Base-by-base conservation (phyloP, 208 protist genomes). In the Crithidia bombi region DNA sequence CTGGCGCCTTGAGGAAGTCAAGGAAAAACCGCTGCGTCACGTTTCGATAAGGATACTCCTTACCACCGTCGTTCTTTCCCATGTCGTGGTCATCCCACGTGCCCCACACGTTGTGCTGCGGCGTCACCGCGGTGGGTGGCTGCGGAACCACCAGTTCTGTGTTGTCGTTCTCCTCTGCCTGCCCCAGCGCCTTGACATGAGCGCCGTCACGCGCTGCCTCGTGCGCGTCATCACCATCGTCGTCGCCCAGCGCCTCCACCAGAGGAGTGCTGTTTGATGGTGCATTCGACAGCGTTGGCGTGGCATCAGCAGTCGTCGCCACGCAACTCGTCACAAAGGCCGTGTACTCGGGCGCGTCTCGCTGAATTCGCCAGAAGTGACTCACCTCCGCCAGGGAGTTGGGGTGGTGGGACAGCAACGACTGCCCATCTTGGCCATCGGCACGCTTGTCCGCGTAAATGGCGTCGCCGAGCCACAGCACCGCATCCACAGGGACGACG, bases 11-110 rank as follows among this genome's bases (percentile, higher is more conserved):
- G 15, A 97, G 66, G 65, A 97, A 97, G 63, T 95, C 81, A 12
- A 97, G 81, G 46, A 90, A 86, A 33, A 90, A 78, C 4, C 77
- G 57, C 75, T 95, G 80, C 57, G 81, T 83, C n/a, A 44, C 67
- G 61, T 87, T 81, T 21, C 81, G 81, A 39, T 88, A 11, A 12
- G 58, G 46, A 61, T 89, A 92, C 44, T 95, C 88, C 15, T 56
- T 72, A 21, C 90, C 92, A 7, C 81, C 92, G 61, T 97, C 87
- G 71, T 97, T 97, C 67, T 87, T 81, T 26, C 87, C 88, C 79
- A 93, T 90, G 62, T 97, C 92, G 75, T 97, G 92, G 65, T 97
- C 92, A 52, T 97, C 92, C 92, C 92, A 97, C 14, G 84, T 86
- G 41, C 89, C 92, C 47, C 50, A 95, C 65, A 86, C 77, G 46